Conservation (phyloP, 176 grass and related monocot species). For the Alopecurus myosuroides region DNA sequence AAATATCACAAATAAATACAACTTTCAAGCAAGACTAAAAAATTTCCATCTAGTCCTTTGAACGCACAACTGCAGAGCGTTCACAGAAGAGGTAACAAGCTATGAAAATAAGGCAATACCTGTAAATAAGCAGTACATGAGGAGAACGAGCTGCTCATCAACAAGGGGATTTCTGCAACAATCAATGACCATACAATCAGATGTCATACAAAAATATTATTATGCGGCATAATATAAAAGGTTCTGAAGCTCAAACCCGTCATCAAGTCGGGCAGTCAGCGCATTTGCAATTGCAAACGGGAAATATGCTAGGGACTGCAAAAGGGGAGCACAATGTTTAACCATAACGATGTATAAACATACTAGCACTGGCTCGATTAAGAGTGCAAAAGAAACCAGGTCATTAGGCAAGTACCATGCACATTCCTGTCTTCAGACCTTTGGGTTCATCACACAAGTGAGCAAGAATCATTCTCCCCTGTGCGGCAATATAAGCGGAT, state of each 20-base stretch:
- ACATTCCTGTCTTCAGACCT: conserved; percentile 99
- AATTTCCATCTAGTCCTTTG: neutral
- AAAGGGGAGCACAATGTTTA: conserved; percentile 12
- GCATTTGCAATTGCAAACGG: conserved; percentile 93
- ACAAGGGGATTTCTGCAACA: conserved; percentile 67
- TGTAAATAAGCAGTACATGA: conserved; percentile 85
- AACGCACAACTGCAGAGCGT: neutral
- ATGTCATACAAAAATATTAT: conserved; percentile 5
- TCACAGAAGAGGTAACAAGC: neutral
- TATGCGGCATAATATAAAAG: neutral
- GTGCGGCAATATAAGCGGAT: conserved; percentile 25
- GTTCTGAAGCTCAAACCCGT: conserved; percentile 65
- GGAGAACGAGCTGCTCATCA: conserved; percentile 86
- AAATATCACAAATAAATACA: neutral
- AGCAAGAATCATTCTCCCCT: conserved; percentile 98
- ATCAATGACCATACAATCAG: conserved; percentile 21
- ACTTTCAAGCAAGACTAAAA: neutral
- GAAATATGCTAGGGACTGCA: conserved; percentile 81
- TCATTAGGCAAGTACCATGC: conserved; percentile 63
- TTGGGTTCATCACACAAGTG: conserved; percentile 98
- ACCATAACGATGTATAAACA: neutral
- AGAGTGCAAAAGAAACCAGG: neutral
- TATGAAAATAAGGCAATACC: conserved; percentile 40
- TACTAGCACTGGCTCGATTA: neutral
- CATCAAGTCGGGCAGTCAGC: conserved; percentile 73